These are phyloP conservation scores for Apiosordaria backusii DNA, from an alignment of 495 filamentous ascomycete genomes.

Conservation along the genomic window DNA sequence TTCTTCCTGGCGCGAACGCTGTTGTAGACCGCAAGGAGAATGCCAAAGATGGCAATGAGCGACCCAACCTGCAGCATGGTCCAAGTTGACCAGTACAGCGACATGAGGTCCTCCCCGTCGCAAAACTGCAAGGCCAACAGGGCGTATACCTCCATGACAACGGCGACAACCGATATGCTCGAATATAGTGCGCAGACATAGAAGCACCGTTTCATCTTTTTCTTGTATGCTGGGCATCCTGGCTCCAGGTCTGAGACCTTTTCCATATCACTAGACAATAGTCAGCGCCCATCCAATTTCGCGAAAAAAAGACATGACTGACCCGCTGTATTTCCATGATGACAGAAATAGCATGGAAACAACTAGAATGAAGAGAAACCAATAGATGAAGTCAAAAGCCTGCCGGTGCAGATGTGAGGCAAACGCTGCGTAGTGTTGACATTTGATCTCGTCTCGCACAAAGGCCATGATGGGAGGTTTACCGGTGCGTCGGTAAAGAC, in stretches of 20 bases:
- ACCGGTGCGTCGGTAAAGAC: background rate
- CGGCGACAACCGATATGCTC: slow-evolving; percentile 29
- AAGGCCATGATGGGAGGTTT: slow-evolving; percentile 9
- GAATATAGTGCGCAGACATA: slow-evolving; percentile 33
- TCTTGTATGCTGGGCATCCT: slow-evolving; percentile 21
- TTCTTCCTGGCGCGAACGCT: slow-evolving; percentile 35
- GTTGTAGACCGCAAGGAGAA: slow-evolving; percentile 41
- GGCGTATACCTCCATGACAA: slow-evolving; percentile 43
- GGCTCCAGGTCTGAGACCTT: slow-evolving; percentile 21
- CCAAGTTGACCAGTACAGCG: slow-evolving; percentile 49
- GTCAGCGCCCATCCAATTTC: background rate
- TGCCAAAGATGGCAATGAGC: slow-evolving; percentile 47
- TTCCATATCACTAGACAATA: slow-evolving; percentile 22
- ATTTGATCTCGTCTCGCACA: slow-evolving; percentile 19
- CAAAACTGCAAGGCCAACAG: slow-evolving; percentile 46
- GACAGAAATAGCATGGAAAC: slow-evolving; percentile 38
- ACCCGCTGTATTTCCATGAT: slow-evolving; percentile 43
- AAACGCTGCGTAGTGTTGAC: slow-evolving; percentile 46
- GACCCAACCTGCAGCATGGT: slow-evolving; percentile 46
- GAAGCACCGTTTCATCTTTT: slow-evolving; percentile 32
- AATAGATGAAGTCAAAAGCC: slow-evolving; percentile 47
- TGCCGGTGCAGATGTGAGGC: slow-evolving; percentile 36
- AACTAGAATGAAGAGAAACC: slow-evolving; percentile 42
- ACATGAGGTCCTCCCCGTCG: slow-evolving; percentile 47
- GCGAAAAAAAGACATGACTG: slow-evolving; percentile 15